Conservation (phyloP, 345 rosid species). For the Punica granatum region DNA sequence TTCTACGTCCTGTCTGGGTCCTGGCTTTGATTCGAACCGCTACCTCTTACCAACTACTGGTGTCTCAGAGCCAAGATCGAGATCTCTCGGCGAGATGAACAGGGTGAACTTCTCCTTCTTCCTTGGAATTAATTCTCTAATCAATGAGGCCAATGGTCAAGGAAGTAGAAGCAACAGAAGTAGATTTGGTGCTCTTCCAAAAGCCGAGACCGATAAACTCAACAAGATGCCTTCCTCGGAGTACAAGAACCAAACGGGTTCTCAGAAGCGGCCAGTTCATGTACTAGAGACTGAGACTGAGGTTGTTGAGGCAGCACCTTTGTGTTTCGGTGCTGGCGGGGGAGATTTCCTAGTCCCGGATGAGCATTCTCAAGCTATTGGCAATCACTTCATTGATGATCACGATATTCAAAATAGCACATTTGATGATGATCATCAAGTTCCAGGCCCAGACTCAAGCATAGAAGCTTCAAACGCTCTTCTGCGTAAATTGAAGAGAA, state of each 20-base stretch:
- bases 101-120: slow-evolving; percentile 20
- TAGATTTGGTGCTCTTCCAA: background rate
- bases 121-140: slow-evolving; percentile 4
- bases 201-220: background rate
- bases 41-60: background rate
- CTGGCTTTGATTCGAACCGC: slow-evolving; percentile 4
- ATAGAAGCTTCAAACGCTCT: slow-evolving; percentile 38
- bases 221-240: background rate
- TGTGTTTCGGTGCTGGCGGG: background rate
- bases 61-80: slow-evolving; percentile 6
- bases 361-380: slow-evolving; percentile 52
- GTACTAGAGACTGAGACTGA: background rate
- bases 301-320: background rate
- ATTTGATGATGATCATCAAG: slow-evolving; percentile 1
- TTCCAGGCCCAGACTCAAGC: slow-evolving; percentile 1
- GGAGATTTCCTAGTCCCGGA: slow-evolving; percentile 34
- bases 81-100: slow-evolving; percentile 8
- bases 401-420: background rate
- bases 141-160: background rate
- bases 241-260: background rate
- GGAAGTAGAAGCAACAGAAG: background rate
- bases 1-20: slow-evolving; percentile 6
- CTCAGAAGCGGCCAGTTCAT: background rate
- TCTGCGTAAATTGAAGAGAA: slow-evolving; percentile 11
- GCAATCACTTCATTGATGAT: slow-evolving; percentile 1